Base-by-base conservation (phyloP, 768 basidiomycete species). In the Coprinopsis strossmayeri region DNA sequence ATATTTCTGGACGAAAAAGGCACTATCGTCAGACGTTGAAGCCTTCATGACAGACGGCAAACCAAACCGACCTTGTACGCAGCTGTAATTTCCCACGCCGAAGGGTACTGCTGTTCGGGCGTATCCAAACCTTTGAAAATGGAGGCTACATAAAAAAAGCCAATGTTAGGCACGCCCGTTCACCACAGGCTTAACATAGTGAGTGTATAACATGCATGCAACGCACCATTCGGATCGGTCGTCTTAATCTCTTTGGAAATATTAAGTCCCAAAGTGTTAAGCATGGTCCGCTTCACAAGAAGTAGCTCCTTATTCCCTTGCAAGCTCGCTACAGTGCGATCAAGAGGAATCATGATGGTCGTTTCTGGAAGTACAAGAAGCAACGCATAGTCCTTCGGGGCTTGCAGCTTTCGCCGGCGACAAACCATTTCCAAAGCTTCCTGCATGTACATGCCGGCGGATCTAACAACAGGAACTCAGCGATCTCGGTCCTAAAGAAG, bases 361-460 rank as follows among this genome's bases (percentile, higher is more conserved):
- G 71, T 74, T 48, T 82, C 78, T 1, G 73, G 71, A 39, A 87
- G 66, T 34, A 92, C 68, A 17, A 98, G 76, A 34, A 94, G 69
- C 18, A 98, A 75, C 1, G 89, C 90, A 67, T 92, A 97, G 50
- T 91, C 85, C 49, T 85, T 80, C 25, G 86, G 77, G 57, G 84
- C 77, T 21, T 69, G 66, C 24, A 90, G 65, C 58, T 79, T 81
- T 42, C 84, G 77, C 59, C 79, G 80, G 30, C 78, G 73, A 61
- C 88, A 91, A 1, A 91, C 84, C 18, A 83, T 71, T 53, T 96
- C 95, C 20, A 96, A 76, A 1, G 91, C 90, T 64, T 98, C 95
- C 57, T 94, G 92, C 80, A 97, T 87, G 63, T 98, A 98, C 85
- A 92, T 96, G 7, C 89, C 91, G 12, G 89, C 82, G 7, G 91